Conservation (phyloP, 2,329 filamentous ascomycete genomes). For the Cytospora piceicola region DNA sequence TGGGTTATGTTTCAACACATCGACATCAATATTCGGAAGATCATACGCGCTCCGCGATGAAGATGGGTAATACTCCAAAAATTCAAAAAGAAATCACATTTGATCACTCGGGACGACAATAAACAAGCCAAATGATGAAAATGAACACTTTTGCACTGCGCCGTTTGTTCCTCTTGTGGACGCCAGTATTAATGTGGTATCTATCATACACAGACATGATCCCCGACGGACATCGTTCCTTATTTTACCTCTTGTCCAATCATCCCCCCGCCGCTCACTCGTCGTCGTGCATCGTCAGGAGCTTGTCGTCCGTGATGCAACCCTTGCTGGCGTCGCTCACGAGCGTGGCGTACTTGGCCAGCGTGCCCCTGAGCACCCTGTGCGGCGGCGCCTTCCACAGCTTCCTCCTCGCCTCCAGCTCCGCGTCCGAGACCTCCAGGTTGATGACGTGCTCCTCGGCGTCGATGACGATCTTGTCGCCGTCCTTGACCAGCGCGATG, state of each 20-base stretch:
- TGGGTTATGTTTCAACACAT: neutral
- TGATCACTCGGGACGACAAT: neutral
- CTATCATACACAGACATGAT: conserved; percentile 21
- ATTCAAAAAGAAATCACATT: neutral
- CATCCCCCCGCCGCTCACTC: neutral
- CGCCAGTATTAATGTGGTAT: conserved; percentile 25
- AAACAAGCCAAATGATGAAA: neutral
- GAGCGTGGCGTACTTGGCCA: conserved; percentile 69
- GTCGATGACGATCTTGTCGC: conserved; percentile 81
- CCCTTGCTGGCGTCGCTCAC: conserved; percentile 64
- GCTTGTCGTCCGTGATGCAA: conserved; percentile 57
- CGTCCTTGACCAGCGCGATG: conserved; percentile 80
- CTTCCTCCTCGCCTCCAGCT: conserved; percentile 60
- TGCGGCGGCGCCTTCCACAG: conserved; percentile 66
- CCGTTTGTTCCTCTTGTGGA: conserved; percentile 26
- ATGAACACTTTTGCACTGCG: conserved; percentile 23
- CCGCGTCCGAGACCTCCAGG: conserved; percentile 68
- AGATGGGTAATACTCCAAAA: neutral
- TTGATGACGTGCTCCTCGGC: conserved; percentile 73
- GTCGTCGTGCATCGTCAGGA: conserved; percentile 27
- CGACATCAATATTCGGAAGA: neutral
- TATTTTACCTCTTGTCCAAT: neutral
- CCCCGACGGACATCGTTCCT: neutral
- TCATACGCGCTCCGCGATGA: neutral
- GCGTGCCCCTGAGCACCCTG: conserved; percentile 64